phyloP scores from a whole-genome alignment of 371 early-diverging fungal genomes.

The Umbelopsis sp. region DNA sequence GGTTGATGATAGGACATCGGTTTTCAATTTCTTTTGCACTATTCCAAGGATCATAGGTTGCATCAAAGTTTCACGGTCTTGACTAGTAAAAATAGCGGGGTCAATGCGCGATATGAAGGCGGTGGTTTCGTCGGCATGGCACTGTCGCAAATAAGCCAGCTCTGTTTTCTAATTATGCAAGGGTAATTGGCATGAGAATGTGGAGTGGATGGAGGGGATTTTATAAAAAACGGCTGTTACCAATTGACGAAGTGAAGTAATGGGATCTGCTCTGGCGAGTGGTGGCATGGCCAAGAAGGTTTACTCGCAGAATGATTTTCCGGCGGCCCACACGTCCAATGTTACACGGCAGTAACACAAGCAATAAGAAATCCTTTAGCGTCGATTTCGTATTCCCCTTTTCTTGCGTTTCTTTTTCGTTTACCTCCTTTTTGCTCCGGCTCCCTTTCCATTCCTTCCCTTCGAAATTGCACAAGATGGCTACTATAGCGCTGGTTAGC shows the following conservation, averaged over 20 bases:
- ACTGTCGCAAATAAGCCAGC: background rate
- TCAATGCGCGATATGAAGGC: too few relatives aligned
- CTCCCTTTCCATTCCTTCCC: conserved; percentile 15
- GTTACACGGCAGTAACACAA: conserved; percentile 12
- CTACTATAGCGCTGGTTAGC: conserved; percentile 7
- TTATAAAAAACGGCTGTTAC: background rate
- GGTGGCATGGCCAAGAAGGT: background rate
- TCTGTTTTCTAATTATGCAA: background rate
- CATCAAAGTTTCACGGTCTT: too few relatives aligned
- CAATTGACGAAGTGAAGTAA: background rate
- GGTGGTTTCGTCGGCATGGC: too few relatives aligned
- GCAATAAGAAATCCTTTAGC: conserved; percentile 10
- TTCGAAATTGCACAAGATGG: conserved; percentile 14
- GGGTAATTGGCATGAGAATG: background rate
- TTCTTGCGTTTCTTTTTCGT: conserved; percentile 10
- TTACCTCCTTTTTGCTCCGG: background rate
- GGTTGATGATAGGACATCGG: too few relatives aligned
- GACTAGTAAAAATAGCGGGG: too few relatives aligned
- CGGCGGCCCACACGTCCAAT: conserved; percentile 1
- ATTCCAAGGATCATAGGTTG: too few relatives aligned
- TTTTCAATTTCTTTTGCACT: too few relatives aligned
- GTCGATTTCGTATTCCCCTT: conserved; percentile 9
- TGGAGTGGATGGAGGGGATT: too few relatives aligned
- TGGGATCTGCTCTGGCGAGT: background rate
- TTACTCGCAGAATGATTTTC: background rate